Base-by-base conservation (phyloP, 1,284 basidiomycete genomes). In the Somion occarium region DNA sequence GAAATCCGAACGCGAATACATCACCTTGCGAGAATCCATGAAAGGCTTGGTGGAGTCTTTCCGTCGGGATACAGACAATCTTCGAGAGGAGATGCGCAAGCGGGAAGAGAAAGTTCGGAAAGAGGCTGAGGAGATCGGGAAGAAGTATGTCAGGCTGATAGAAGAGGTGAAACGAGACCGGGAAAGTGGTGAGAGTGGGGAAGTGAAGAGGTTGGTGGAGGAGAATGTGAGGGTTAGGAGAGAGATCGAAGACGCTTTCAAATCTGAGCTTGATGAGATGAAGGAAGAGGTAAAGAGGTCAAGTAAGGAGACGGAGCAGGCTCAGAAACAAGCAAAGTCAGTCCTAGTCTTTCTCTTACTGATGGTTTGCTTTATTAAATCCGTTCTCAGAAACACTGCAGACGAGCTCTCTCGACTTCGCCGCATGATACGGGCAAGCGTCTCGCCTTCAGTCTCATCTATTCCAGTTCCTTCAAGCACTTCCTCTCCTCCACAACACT, bases 1-100 rank as follows among this genome's bases (percentile, higher is more conserved):
- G 62, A 88, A 87, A 67, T 80, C 79, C 30, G 85, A 91, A 63
- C 78, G 88, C 34, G 88, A 91, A 69, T 91, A 91, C 59, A 70
- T 83, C 56, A 86, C 83, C 1, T 68, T 91, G 38, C 80, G 86
- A 5, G 88, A 90, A 55, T 82, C 83, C 58, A 69, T 90, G 49
- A 86, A 85, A 62, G 71, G 76, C 18, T 76, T 91, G 63, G 75
- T 78, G 3, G 82, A 83, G 55, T 76, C 77, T 3, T 91, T 84
- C 78, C 83, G 86, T 59, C 62, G 73, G 12, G 88, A 91, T 53
- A 76, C 80, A 0, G 82, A 84, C 19, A 70, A 71, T 46, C 69
- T 91, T 18, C 71, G 76, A 38, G 80, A 84, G 50, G 88, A 91
- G 62, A 85, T 90, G 80, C 69, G 69, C 49, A 79, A 76, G 61